phyloP scores from a whole-genome alignment of 1,139 yeast species.

The Spathaspora jeffriesii region DNA sequence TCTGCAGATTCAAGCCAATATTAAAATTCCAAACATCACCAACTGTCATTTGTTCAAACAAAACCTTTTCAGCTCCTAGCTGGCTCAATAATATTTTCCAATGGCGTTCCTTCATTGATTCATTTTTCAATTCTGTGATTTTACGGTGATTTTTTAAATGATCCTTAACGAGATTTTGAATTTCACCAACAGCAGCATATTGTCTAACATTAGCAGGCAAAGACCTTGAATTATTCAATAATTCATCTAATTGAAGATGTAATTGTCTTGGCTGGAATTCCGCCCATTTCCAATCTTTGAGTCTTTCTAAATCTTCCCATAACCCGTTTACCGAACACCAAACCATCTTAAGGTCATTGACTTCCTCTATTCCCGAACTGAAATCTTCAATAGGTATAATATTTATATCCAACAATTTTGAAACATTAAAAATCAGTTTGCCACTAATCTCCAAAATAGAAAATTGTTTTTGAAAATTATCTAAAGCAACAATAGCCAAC shows the following conservation, averaged over 20 bases:
- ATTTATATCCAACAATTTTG: slow-evolving; percentile 41
- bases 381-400: slow-evolving; percentile 29
- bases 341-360: slow-evolving; percentile 57
- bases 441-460: slow-evolving; percentile 18
- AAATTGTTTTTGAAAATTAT: slow-evolving; percentile 37
- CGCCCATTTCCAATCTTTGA: slow-evolving; percentile 52
- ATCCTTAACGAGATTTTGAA: slow-evolving; percentile 47
- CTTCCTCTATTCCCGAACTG: slow-evolving; percentile 43
- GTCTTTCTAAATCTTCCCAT: slow-evolving; percentile 49
- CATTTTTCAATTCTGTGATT: slow-evolving; percentile 54
- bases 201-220: slow-evolving; percentile 66
- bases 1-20: slow-evolving; percentile 42
- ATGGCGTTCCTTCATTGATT: slow-evolving; percentile 64
- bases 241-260: slow-evolving; percentile 51
- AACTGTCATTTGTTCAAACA: slow-evolving; percentile 34
- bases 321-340: slow-evolving; percentile 67
- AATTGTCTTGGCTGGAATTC: slow-evolving; percentile 48
- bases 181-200: slow-evolving; percentile 67
- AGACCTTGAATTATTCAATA: slow-evolving; percentile 46
- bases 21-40: slow-evolving; percentile 67
- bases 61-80: slow-evolving; percentile 20
- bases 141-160: slow-evolving; percentile 39
- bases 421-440: slow-evolving; percentile 38
- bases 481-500: slow-evolving; percentile 50
- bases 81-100: slow-evolving; percentile 57